Evolutionary conservation across 495 filamentous ascomycete genomes (phyloP).

Genomic region (Lasiosphaeria miniovina): DNA sequence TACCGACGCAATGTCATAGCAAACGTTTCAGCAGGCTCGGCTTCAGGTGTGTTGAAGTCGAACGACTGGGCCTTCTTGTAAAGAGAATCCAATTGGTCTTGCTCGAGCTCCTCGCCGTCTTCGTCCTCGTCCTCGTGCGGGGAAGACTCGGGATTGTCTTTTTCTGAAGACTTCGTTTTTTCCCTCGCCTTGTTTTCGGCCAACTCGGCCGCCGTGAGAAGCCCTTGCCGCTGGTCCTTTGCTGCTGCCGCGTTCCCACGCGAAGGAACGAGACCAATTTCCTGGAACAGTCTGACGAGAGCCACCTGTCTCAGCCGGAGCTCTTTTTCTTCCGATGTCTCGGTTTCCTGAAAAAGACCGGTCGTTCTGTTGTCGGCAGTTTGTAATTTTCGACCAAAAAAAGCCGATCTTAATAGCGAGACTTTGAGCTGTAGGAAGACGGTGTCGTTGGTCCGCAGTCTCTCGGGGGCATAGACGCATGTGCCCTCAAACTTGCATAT

Average conservation of each 20-base stretch:
- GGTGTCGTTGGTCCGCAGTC: conserved; percentile 84
- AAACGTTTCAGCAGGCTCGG: conserved; percentile 78
- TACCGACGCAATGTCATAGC: conserved; percentile 82
- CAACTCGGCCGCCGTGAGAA: conserved; percentile 82
- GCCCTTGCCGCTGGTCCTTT: conserved; percentile 73
- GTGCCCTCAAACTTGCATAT: conserved; percentile 83
- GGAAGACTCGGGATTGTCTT: conserved; percentile 47
- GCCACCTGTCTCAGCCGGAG: conserved; percentile 83
- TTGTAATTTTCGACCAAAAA: conserved; percentile 58
- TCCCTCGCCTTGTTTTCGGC: conserved; percentile 74
- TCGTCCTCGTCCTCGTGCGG: conserved; percentile 63
- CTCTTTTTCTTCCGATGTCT: conserved; percentile 79
- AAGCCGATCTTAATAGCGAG: conserved; percentile 69
- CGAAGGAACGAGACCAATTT: conserved; percentile 77
- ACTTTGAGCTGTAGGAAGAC: conserved; percentile 83
- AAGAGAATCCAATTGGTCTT: conserved; percentile 89
- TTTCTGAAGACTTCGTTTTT: conserved; percentile 20
- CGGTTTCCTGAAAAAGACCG: conserved; percentile 63
- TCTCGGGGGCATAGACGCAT: conserved; percentile 88
- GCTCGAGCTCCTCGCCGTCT: conserved; percentile 85
- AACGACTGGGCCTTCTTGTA: conserved; percentile 97
- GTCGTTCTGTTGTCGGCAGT: conserved; percentile 67
- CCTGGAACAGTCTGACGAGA: conserved; percentile 83
- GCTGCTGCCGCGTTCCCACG: conserved; percentile 70
- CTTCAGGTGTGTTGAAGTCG: conserved; percentile 86